phyloP scores from a whole-genome alignment of 2,329 filamentous ascomycete species.

The Dryadomyces quercus-mongolicae region DNA sequence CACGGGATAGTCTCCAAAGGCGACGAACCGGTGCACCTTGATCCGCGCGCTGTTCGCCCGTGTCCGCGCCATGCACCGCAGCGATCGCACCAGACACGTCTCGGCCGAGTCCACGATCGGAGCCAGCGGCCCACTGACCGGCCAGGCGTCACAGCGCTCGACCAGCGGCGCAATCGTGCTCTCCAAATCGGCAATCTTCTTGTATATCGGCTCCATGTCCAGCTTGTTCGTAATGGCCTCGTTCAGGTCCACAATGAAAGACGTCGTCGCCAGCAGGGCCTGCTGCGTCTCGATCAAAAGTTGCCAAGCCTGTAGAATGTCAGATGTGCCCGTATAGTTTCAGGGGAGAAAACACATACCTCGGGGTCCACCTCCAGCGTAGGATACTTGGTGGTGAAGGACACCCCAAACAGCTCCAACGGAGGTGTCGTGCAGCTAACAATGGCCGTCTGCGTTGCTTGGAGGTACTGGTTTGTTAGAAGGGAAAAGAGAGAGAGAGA shows the following conservation, averaged over 20 bases:
- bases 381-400: slow-evolving; percentile 32
- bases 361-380: slow-evolving; percentile 27
- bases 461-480: slow-evolving; percentile 27
- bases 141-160: slow-evolving; percentile 23
- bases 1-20: slow-evolving; percentile 36
- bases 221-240: slow-evolving; percentile 23
- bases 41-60: slow-evolving; percentile 40
- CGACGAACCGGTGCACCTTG: slow-evolving; percentile 38
- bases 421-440: slow-evolving; percentile 29
- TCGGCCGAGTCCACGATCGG: slow-evolving; percentile 26
- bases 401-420: slow-evolving; percentile 15
- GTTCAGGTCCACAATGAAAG: slow-evolving; percentile 35
- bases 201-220: slow-evolving; percentile 27
- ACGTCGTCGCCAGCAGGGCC: slow-evolving; percentile 31
- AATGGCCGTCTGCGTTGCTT: slow-evolving; percentile 36
- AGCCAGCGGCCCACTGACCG: slow-evolving; percentile 19
- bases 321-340: not conserved
- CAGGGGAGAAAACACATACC: slow-evolving; percentile 20
- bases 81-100: slow-evolving; percentile 26
- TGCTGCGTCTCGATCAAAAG: slow-evolving; percentile 34
- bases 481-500: not conserved
- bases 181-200: slow-evolving; percentile 29
- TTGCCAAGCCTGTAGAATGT: slow-evolving; percentile 23
- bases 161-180: slow-evolving; percentile 23
- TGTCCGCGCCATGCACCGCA: slow-evolving; percentile 34